Conservation (phyloP, 208 protist genomes). For the Endotrypanum monterogeii region DNA sequence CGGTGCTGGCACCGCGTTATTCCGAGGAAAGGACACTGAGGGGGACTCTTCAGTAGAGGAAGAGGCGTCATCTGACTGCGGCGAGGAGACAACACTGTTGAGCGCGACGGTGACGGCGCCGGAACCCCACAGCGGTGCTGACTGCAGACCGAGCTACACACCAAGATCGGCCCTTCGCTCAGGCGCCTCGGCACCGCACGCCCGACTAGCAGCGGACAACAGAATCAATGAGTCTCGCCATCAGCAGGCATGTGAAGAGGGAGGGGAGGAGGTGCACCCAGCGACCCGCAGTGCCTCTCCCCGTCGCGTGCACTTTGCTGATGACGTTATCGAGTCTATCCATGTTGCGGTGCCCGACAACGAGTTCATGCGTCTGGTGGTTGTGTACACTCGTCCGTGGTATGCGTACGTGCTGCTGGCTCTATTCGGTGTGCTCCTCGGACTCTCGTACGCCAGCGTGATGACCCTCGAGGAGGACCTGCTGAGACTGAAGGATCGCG, state of each 20-base stretch:
- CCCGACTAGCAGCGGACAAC: background rate
- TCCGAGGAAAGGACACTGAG: background rate
- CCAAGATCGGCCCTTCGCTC: background rate
- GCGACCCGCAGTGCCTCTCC: slow-evolving; percentile 2
- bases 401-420: slow-evolving; percentile 27
- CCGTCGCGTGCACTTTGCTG: slow-evolving; percentile 28
- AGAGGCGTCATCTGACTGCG: background rate
- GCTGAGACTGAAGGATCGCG: slow-evolving; percentile 5
- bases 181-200: background rate
- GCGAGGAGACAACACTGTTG: background rate
- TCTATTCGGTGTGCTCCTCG: slow-evolving; percentile 14
- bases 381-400: slow-evolving; percentile 32
- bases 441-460: slow-evolving; percentile 14
- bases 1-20: background rate
- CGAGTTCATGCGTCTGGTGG: slow-evolving; percentile 27
- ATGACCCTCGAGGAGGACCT: slow-evolving; percentile 12
- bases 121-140: background rate
- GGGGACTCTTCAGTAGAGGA: background rate
- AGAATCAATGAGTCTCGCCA: background rate
- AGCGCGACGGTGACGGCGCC: background rate
- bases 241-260: background rate
- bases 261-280: background rate
- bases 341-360: slow-evolving; percentile 21
- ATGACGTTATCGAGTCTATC: slow-evolving; percentile 27
- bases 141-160: no score